Base-by-base conservation (phyloP, 192 early-diverging fungal species). In the Umbelopsis sp. region DNA sequence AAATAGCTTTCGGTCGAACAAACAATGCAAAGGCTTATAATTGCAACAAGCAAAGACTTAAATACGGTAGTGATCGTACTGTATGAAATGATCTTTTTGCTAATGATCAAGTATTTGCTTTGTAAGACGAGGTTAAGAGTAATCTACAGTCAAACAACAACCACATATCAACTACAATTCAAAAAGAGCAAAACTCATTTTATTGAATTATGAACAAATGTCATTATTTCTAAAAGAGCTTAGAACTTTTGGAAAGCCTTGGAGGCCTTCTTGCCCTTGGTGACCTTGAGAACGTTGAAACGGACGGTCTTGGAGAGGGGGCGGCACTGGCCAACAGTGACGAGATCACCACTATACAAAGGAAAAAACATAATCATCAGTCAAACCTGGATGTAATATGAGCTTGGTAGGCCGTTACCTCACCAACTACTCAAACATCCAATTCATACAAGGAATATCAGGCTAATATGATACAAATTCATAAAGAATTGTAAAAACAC, bases 251-350 rank as follows among this genome's bases (percentile, higher is more conserved):
- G 78, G 91, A 96, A 96, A 80, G 85, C 81, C 93, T 96, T 96
- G 81, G 88, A 85, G 50, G 74, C 52, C 79, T 87, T 88, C 89
- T 93, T 93, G 73, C 81, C 79, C 92, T 95, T 95, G 81, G 87
- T 83, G 86, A 96, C 92, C 90, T 95, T 96, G 82, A 99, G 88
- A 75, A 99, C 97, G 91, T 99, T 99, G 95, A 97, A 99, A 80
- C 96, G 95, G 80, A 99, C 92, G 72, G 97, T 99, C 92, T 99
- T 99, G 84, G 97, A 97, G 76, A 99, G 88, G 70, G 97, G 97
- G 70, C 93, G 88, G 92, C 97, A 99, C 87, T 99, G 95, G 81
- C 97, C 97, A 80, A 99, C 93, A 78, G 95, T 99, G 72, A 98
- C 95, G 50, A 82, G 81, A 82, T 99, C 97, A 75, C 96, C 96